Evolutionary conservation across 2,329 filamentous ascomycete genomes (phyloP).

Genomic region (Xylariaceae sp.): DNA sequence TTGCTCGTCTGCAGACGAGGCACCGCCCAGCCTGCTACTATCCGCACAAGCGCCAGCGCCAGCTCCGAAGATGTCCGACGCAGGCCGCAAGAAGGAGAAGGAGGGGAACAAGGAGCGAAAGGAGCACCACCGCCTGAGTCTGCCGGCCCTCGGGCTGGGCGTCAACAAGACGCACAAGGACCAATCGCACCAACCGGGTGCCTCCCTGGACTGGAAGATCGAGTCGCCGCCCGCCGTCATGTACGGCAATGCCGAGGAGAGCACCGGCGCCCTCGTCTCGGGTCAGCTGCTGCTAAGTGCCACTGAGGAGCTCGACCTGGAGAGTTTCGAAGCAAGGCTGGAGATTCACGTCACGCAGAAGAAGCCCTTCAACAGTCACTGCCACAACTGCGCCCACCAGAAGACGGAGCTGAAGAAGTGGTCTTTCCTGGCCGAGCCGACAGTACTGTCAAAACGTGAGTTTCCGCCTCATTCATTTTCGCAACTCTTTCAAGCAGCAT

Average conservation of each 20-base stretch:
- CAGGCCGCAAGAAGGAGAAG: constrained; percentile 29
- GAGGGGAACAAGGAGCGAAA: constrained; percentile 26
- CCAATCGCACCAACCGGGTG: constrained; percentile 29
- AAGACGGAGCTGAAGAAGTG: constrained; percentile 70
- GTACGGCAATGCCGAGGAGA: constrained; percentile 66
- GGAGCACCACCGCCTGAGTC: constrained; percentile 28
- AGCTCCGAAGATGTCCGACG: constrained; percentile 29
- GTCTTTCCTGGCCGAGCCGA: constrained; percentile 60
- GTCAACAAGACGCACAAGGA: constrained; percentile 33
- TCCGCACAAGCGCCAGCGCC: constrained; percentile 12
- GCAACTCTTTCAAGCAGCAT: constrained; percentile 8
- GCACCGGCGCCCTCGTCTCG: constrained; percentile 77
- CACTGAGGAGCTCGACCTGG: constrained; percentile 61
- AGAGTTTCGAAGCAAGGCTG: constrained; percentile 66
- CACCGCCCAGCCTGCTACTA: constrained; percentile 22
- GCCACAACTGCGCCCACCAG: constrained; percentile 65
- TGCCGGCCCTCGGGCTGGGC: constrained; percentile 30
- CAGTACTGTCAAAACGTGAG: constrained; percentile 42
- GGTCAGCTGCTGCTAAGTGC: constrained; percentile 72
- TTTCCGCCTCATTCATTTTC: constrained; percentile 2
- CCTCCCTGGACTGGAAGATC: constrained; percentile 50
- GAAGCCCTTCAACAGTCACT: constrained; percentile 73
- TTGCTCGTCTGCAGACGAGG: constrained; percentile 29
- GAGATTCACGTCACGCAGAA: constrained; percentile 66
- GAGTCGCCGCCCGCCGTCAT: constrained; percentile 85